phyloP scores from a whole-genome alignment of 768 basidiomycete species.

The Epithele typhae region DNA sequence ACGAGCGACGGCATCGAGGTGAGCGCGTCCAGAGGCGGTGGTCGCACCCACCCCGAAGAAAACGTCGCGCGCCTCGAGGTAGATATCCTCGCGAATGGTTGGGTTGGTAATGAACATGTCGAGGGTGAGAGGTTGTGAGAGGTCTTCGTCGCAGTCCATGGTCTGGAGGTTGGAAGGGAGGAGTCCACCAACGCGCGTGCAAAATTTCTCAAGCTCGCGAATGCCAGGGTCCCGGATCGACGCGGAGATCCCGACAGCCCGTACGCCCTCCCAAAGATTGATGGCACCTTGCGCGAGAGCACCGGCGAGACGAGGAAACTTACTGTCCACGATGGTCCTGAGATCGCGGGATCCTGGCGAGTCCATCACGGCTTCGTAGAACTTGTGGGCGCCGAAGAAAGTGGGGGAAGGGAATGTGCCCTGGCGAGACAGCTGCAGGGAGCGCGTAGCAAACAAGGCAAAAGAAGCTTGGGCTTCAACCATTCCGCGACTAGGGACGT shows the following conservation, averaged over 20 bases:
- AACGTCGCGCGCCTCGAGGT: slow-evolving; percentile 82
- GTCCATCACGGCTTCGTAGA: slow-evolving; percentile 60
- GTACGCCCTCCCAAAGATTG: slow-evolving; percentile 63
- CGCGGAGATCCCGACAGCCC: slow-evolving; percentile 43
- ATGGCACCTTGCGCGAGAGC: slow-evolving; percentile 49
- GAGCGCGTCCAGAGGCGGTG: slow-evolving; percentile 47
- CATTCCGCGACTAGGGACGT: slow-evolving; percentile 69
- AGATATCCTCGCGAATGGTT: slow-evolving; percentile 80
- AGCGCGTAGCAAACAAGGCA: slow-evolving; percentile 86
- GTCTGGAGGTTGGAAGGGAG: slow-evolving; percentile 45
- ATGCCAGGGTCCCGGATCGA: slow-evolving; percentile 65
- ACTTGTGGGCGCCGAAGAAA: slow-evolving; percentile 87
- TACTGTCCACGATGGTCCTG: slow-evolving; percentile 57
- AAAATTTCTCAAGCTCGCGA: slow-evolving; percentile 81
- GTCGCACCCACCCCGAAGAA: slow-evolving; percentile 76
- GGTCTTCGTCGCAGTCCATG: slow-evolving; percentile 37
- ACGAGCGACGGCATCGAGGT: slow-evolving; percentile 44
- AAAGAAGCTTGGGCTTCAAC: slow-evolving; percentile 79
- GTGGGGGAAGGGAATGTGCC: slow-evolving; percentile 50
- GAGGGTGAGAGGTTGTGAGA: slow-evolving; percentile 28
- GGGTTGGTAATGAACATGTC: slow-evolving; percentile 62
- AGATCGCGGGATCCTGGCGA: slow-evolving; percentile 68
- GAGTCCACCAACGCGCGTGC: slow-evolving; percentile 61
- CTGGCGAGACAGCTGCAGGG: slow-evolving; percentile 43
- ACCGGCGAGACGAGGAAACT: slow-evolving; percentile 60